phyloP scores from a whole-genome alignment of 1,284 basidiomycete genomes.

The Microbotryum saponariae region DNA sequence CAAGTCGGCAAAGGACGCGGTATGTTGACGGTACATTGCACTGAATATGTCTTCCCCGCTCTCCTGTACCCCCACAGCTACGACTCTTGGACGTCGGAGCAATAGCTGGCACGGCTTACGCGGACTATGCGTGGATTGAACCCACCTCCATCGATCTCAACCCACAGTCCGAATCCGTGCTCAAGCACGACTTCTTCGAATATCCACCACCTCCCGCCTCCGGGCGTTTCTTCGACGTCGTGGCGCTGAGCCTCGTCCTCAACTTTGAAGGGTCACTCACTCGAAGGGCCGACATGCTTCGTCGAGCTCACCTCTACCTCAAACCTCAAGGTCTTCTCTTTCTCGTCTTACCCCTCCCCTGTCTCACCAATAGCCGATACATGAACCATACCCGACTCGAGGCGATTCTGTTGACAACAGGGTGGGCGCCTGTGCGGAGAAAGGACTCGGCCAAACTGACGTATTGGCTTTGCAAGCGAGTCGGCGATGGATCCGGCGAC shows the following conservation, averaged over 20 bases:
- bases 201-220: slow-evolving; percentile 33
- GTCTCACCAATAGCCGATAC: slow-evolving; percentile 41
- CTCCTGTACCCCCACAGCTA: slow-evolving; percentile 14
- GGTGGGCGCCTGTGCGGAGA: slow-evolving; percentile 39
- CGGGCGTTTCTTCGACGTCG: slow-evolving; percentile 39
- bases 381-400: slow-evolving; percentile 39
- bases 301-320: slow-evolving; percentile 33
- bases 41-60: slow-evolving; percentile 3
- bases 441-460: slow-evolving; percentile 41
- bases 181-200: slow-evolving; percentile 41
- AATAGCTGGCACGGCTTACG: slow-evolving; percentile 41
- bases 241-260: slow-evolving; percentile 42
- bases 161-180: slow-evolving; percentile 39
- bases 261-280: slow-evolving; percentile 43
- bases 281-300: slow-evolving; percentile 33
- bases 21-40: too few species aligned
- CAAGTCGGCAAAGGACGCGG: background rate
- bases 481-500: slow-evolving; percentile 24
- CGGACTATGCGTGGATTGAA: slow-evolving; percentile 39
- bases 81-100: slow-evolving; percentile 44
- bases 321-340: slow-evolving; percentile 39
- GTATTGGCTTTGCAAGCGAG: slow-evolving; percentile 39
- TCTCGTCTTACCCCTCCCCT: slow-evolving; percentile 43
- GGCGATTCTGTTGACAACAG: slow-evolving; percentile 38
- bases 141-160: slow-evolving; percentile 42